Evolutionary conservation across 2,329 filamentous ascomycete genomes (phyloP), one percentile per base, ranked within the genome.

Genomic region (Pezicula rhizophila): DNA sequence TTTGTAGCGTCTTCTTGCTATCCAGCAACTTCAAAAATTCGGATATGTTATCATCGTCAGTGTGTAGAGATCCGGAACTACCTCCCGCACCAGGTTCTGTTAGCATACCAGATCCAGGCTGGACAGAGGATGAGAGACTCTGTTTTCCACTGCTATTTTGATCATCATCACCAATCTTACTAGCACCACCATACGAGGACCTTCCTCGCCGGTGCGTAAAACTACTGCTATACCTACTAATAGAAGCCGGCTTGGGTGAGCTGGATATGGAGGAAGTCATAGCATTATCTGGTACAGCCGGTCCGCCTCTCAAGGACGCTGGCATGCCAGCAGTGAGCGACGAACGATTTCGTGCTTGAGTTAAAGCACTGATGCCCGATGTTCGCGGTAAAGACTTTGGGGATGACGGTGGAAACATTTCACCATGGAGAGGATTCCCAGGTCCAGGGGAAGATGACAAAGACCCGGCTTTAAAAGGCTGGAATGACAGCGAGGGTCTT

Each of bases 391-490:
- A 61, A 0, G 78, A 80, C 40, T 75, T 72, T 2, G 79, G 77
- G 3, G 81, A 84, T 28, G 75, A 70, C 12, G 79, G 76, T 2
- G 72, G 54, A 4, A 53, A 48, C 49, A 58, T 57, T 26, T 63
- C 61, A 12, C 53, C 58, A 5, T 52, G 52, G 5, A 57, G 47
- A 15, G 54, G 57, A n/a, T 53, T 58, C 2, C 47, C 52, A 23
- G 71, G 70, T n/a, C 75, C 65, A 0, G 91, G 92, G 4, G 91
- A 96, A 4, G 87, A 89, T 2, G 91, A 95, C n/a, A 97, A 74
- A 1, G 92, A 95, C 10, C 92, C 92, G 12, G 91, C 89, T 68
- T 99, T 99, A 73, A 99, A 99, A 0, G 92, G 91, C 59, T 95
- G 89, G 60, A 96, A 96, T 1, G 89, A 95, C 18, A 96, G 80